Evolutionary conservation across 345 rosid species (phyloP), one percentile per base, ranked within the genome.

Genomic region (Mercurialis annua): DNA sequence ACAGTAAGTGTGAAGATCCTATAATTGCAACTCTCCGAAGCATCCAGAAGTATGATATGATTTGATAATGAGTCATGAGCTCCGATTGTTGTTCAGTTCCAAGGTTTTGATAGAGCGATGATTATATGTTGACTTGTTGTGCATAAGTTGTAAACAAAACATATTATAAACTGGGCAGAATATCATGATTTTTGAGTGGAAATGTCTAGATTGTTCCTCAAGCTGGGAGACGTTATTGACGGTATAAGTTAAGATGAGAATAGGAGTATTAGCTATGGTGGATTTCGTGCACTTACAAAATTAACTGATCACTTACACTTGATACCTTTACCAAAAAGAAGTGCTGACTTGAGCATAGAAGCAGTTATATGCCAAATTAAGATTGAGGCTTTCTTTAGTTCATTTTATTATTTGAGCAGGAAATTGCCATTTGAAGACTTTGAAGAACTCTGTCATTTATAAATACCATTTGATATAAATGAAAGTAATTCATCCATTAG

Each of bases 71-170:
- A 44, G 58, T 24, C 51, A 30, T 29, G 47, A 61, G 61, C 59
- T 46, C 73, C 3, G 77, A 66, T 69, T 64, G 52, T 49, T 64
- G 64, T 36, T 73, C 14, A 33, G 46, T 43, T 61, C 30, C 44
- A 62, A 70, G 55, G 66, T 77, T 76, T 43, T 40, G 5, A 68
- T 61, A 36, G 70, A 63, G 71, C 56, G 61, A 62, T 60, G 61
- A 62, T 60, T 53, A 38, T 29, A 56, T 66, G 57, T 71, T 58
- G 58, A 67, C 49, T 73, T 49, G 43, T 71, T 75, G 69, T 63
- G 58, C 69, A n/a, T 53, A 31, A 62, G 63, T 36, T 60, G 71
- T 69, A 48, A 59, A 56, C 33, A 29, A 18, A 59, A 54, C 58
- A 42, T 42, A 18, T 24, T 23, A 64, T 30, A 43, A 31, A 47